These are phyloP conservation scores for Petunia hybrid DNA, from an alignment of 305 asterid genomes.

Conservation along the genomic window DNA sequence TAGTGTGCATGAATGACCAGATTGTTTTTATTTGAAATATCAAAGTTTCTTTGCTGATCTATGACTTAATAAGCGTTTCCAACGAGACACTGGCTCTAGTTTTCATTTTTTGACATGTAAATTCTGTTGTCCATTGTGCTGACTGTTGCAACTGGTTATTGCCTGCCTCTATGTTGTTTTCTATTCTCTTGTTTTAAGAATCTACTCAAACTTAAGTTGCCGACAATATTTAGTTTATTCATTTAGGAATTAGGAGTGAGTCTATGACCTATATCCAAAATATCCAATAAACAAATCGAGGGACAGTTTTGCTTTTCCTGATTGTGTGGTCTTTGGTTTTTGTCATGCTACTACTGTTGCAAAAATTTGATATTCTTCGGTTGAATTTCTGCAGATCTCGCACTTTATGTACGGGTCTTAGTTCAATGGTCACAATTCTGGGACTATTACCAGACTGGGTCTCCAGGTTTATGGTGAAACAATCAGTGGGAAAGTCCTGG, in stretches of 20 bases:
- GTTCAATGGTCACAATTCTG: slow-evolving; percentile 65
- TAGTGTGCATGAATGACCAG: neutral
- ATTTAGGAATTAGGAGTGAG: neutral
- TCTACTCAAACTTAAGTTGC: neutral
- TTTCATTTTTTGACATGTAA: slow-evolving; percentile 20
- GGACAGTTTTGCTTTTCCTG: slow-evolving; percentile 22
- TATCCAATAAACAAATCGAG: slow-evolving; percentile 28
- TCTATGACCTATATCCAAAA: neutral
- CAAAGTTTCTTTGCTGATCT: slow-evolving; percentile 20
- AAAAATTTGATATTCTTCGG: slow-evolving; percentile 17
- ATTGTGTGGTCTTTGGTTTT: neutral
- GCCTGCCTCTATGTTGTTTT: neutral
- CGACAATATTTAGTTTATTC: neutral
- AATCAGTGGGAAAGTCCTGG: slow-evolving; percentile 69
- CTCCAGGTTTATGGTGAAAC: slow-evolving; percentile 57
- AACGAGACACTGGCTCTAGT: slow-evolving; percentile 3
- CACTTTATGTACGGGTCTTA: slow-evolving; percentile 50
- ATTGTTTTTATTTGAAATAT: slow-evolving; percentile 3
- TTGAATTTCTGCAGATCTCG: slow-evolving; percentile 57
- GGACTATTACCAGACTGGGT: slow-evolving; percentile 65
- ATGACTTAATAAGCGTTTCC: slow-evolving; percentile 21
- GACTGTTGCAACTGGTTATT: slow-evolving; percentile 16
- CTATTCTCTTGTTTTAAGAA: slow-evolving; percentile 18
- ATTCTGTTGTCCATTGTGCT: neutral
- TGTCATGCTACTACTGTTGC: slow-evolving; percentile 18